These are phyloP conservation scores for Aphanomyces stellatus DNA, from an alignment of 352 stramenopile genomes.

Conservation along the genomic window DNA sequence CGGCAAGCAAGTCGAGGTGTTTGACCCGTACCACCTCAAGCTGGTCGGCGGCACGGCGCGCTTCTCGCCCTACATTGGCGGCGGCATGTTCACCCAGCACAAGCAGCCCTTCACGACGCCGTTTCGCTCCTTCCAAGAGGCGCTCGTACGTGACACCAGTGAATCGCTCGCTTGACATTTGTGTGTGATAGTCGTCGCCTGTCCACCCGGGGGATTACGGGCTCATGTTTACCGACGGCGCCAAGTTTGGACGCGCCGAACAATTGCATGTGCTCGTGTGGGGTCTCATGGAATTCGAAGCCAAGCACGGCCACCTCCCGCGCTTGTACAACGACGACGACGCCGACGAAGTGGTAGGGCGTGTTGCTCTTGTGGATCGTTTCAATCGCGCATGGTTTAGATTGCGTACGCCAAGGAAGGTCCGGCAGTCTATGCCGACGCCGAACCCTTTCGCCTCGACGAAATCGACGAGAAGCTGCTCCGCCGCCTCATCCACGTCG, in stretches of 20 bases:
- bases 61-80: slow-evolving; percentile 72
- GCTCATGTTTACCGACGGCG: slow-evolving; percentile 80
- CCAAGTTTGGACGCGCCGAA: slow-evolving; percentile 77
- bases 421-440: slow-evolving; percentile 34
- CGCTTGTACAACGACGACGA: slow-evolving; percentile 53
- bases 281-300: slow-evolving; percentile 74
- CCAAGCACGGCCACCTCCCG: slow-evolving; percentile 50
- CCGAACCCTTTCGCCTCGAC: slow-evolving; percentile 51
- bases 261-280: slow-evolving; percentile 70
- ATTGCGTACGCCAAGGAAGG: slow-evolving; percentile 53
- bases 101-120: slow-evolving; percentile 73
- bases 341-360: slow-evolving; percentile 39
- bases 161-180: background rate
- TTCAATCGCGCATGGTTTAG: background rate
- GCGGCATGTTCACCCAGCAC: slow-evolving; percentile 70
- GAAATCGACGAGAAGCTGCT: slow-evolving; percentile 63
- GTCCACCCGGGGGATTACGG: slow-evolving; percentile 62
- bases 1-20: slow-evolving; percentile 78
- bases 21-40: slow-evolving; percentile 73
- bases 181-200: slow-evolving; percentile 27
- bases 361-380: background rate
- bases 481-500: slow-evolving; percentile 45
- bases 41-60: slow-evolving; percentile 66
- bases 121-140: slow-evolving; percentile 70
- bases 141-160: slow-evolving; percentile 24